A percentile compares a stretch with the other conserved stretches of the same genome.
Evolutionary conservation across 2,329 filamentous ascomycete species (phyloP).

Genomic region (Magnaporthales sp.): DNA sequence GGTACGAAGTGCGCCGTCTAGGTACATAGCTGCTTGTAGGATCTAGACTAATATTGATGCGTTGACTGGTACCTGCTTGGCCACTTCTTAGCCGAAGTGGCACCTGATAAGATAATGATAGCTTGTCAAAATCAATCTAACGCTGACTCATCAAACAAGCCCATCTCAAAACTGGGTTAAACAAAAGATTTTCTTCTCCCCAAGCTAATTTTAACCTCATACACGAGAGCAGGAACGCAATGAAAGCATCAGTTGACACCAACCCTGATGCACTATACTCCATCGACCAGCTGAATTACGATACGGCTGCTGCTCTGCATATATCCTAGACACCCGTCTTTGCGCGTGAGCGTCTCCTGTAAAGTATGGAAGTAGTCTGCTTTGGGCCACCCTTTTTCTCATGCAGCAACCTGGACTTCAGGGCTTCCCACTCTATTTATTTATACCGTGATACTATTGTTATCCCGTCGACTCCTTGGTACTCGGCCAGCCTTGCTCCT

Average conservation of each 20-base stretch:
- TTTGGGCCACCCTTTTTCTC: too few species aligned
- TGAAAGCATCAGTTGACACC: neutral
- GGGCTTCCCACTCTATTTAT: neutral
- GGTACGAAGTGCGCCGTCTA: too few species aligned
- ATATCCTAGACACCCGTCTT: neutral
- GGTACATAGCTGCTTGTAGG: too few species aligned
- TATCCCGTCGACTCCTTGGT: slow-evolving; percentile 6
- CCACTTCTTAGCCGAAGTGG: too few species aligned
- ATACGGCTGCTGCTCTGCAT: neutral
- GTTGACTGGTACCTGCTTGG: too few species aligned
- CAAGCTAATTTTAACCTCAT: neutral
- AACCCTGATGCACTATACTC: neutral
- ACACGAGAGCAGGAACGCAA: neutral
- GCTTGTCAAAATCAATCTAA: too few species aligned
- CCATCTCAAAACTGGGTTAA: neutral
- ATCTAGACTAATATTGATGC: too few species aligned
- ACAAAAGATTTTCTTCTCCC: neutral
- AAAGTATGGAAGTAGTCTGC: neutral
- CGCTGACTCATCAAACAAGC: neutral
- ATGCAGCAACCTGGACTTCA: neutral
- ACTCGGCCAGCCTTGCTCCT: slow-evolving; percentile 21
- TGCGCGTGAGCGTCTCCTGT: neutral
- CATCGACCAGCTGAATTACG: neutral
- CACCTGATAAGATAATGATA: too few species aligned
- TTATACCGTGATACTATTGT: neutral